Percentiles rank a stretch among this genome's conserved stretches.
Conservation (phyloP, 2,329 filamentous ascomycete species). For the Hypocreales sp. region DNA sequence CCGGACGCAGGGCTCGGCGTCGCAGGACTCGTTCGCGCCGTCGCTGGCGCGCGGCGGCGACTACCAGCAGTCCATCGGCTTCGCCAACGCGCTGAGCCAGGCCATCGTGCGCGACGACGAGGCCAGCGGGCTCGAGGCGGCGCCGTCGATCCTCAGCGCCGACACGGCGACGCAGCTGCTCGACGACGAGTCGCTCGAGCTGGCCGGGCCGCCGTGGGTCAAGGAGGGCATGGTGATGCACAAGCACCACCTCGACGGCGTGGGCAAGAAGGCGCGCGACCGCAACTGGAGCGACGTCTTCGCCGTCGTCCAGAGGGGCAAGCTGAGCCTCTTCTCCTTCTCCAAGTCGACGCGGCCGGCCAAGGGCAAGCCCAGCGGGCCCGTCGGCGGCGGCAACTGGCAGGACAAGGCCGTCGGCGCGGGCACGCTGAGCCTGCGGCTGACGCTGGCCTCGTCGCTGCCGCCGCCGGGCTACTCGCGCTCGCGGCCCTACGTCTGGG, state of each 20-base stretch:
- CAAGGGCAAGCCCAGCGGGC: conserved; percentile 43
- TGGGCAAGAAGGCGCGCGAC: conserved; percentile 86
- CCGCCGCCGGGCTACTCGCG: conserved; percentile 90
- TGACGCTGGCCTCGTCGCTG: conserved; percentile 80
- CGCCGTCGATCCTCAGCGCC: conserved; percentile 40
- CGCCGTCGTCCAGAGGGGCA: conserved; percentile 88
- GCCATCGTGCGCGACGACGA: conserved; percentile 88
- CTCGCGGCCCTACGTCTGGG: conserved; percentile 82
- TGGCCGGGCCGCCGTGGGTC: conserved; percentile 91
- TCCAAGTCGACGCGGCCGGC: conserved; percentile 56
- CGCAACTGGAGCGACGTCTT: conserved; percentile 92
- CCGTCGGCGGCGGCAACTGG: conserved; percentile 95
- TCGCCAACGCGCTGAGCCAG: conserved; percentile 90
- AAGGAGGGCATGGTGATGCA: conserved; percentile 94
- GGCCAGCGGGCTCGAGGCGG: conserved; percentile 32
- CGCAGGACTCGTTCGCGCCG: conserved; percentile 78
- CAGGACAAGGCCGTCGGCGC: conserved; percentile 88
- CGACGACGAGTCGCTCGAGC: conserved; percentile 83
- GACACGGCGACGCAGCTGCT: conserved; percentile 51
- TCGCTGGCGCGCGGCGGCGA: conserved; percentile 59
- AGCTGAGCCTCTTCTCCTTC: conserved; percentile 89
- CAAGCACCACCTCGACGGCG: conserved; percentile 85
- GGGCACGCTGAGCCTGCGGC: conserved; percentile 73
- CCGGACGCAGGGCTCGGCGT: conserved; percentile 81
- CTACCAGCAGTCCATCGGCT: conserved; percentile 93